Evolutionary conservation across 1,284 basidiomycete genomes (phyloP).

Genomic region (Leccinum pachyderme): DNA sequence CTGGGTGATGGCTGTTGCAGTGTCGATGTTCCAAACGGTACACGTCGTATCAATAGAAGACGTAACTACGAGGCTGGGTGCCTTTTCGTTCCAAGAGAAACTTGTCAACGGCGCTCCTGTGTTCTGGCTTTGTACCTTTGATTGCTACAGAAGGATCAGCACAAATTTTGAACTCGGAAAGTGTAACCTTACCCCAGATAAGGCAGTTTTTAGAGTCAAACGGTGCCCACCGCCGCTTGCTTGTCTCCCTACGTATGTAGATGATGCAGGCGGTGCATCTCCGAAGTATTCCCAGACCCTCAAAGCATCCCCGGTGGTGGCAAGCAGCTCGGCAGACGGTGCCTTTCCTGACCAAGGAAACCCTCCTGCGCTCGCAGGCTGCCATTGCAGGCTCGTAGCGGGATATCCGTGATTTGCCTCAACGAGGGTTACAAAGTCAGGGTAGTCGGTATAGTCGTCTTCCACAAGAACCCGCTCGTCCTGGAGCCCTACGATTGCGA

Average conservation of each 20-base stretch:
- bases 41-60: conserved; percentile 97
- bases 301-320: conserved; percentile 88
- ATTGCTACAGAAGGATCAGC: conserved; percentile 53
- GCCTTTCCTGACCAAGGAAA: conserved; percentile 66
- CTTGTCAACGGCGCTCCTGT: conserved; percentile 89
- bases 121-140: conserved; percentile 81
- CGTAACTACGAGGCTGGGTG: conserved; percentile 86
- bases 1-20: conserved; percentile 93
- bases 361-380: conserved; percentile 62
- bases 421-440: conserved; percentile 79
- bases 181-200: conserved; percentile 75
- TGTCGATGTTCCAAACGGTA: conserved; percentile 97
- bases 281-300: conserved; percentile 84
- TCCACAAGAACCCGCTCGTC: conserved; percentile 81
- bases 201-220: conserved; percentile 60
- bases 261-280: conserved; percentile 54
- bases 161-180: conserved; percentile 9
- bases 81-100: conserved; percentile 94
- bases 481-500: conserved; percentile 79
- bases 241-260: conserved; percentile 72
- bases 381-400: conserved; percentile 81
- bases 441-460: conserved; percentile 76
- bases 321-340: conserved; percentile 72
- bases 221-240: conserved; percentile 55
- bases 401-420: conserved; percentile 83